Conservation (phyloP, 352 stramenopile genomes). For the Aphanomyces astaci region DNA sequence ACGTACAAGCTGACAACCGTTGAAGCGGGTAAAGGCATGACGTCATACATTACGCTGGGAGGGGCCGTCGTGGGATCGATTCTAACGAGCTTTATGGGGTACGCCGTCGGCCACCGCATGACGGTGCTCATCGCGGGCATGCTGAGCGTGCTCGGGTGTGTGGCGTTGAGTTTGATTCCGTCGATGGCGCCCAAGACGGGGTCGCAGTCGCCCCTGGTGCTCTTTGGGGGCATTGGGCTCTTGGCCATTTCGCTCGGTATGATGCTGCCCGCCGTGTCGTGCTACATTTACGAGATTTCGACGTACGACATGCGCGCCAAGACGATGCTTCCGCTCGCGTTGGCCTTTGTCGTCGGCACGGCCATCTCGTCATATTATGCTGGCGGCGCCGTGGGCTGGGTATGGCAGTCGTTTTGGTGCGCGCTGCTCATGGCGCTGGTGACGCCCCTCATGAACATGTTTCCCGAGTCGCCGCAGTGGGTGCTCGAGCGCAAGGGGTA, state of each 20-base stretch:
- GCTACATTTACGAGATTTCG: slow-evolving; percentile 84
- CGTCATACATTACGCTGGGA: slow-evolving; percentile 68
- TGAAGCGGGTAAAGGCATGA: slow-evolving; percentile 46
- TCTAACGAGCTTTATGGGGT: slow-evolving; percentile 47
- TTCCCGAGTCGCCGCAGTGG: slow-evolving; percentile 80
- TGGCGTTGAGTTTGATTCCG: slow-evolving; percentile 28
- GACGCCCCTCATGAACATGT: slow-evolving; percentile 75
- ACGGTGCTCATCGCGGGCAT: slow-evolving; percentile 64
- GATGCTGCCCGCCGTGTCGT: slow-evolving; percentile 60
- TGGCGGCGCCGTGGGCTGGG: slow-evolving; percentile 64
- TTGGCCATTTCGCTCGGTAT: slow-evolving; percentile 50
- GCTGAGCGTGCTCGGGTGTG: slow-evolving; percentile 59
- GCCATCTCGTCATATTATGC: slow-evolving; percentile 60
- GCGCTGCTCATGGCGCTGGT: slow-evolving; percentile 70
- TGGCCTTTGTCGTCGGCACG: slow-evolving; percentile 60
- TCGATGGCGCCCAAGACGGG: not conserved
- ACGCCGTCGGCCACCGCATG: slow-evolving; percentile 66
- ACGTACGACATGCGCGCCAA: slow-evolving; percentile 78
- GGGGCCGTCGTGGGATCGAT: slow-evolving; percentile 43
- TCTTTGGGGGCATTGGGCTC: slow-evolving; percentile 56
- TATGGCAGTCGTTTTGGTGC: slow-evolving; percentile 79
- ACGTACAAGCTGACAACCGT: slow-evolving; percentile 63
- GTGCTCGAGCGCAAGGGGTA: slow-evolving; percentile 69
- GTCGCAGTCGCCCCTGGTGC: slow-evolving; percentile 23
- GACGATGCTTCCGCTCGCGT: slow-evolving; percentile 58